A percentile compares a stretch with the other conserved stretches of the same genome.
These are phyloP conservation scores for Diaporthe batatas DNA, from an alignment of 2,329 filamentous ascomycete genomes.

Conservation along the genomic window DNA sequence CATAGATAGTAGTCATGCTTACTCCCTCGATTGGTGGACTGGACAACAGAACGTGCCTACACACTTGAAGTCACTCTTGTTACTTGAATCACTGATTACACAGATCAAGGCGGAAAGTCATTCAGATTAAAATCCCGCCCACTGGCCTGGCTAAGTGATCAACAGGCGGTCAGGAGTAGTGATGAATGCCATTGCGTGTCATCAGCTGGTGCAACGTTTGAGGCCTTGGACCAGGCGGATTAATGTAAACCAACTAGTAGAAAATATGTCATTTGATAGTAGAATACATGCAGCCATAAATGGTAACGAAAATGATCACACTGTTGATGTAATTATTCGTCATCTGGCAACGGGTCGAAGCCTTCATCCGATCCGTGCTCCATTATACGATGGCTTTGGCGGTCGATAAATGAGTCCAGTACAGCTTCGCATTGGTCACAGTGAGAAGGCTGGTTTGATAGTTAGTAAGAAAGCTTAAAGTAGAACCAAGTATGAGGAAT, in stretches of 20 bases:
- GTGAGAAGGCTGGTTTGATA: background rate
- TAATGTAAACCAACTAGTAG: background rate
- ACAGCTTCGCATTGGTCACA: background rate
- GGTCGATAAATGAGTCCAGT: background rate
- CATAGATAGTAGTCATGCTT: too few species aligned
- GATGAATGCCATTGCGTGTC: too few species aligned
- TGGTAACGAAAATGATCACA: background rate
- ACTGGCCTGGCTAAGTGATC: too few species aligned
- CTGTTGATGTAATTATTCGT: background rate
- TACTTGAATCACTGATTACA: too few species aligned
- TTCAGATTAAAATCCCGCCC: too few species aligned
- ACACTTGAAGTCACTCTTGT: too few species aligned
- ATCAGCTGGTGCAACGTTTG: too few species aligned
- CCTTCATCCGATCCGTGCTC: background rate
- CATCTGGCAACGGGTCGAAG: background rate
- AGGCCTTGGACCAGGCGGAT: too few species aligned
- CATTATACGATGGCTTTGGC: background rate
- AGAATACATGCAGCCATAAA: background rate
- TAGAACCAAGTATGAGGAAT: background rate
- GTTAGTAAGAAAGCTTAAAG: background rate
- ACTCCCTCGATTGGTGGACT: too few species aligned
- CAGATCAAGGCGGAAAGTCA: too few species aligned
- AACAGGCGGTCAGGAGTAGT: too few species aligned
- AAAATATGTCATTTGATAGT: background rate
- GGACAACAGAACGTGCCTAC: too few species aligned